Evolutionary conservation across 768 basidiomycete genomes (phyloP), one percentile per base, ranked within the genome.

Genomic region (Kwoniella europaea): DNA sequence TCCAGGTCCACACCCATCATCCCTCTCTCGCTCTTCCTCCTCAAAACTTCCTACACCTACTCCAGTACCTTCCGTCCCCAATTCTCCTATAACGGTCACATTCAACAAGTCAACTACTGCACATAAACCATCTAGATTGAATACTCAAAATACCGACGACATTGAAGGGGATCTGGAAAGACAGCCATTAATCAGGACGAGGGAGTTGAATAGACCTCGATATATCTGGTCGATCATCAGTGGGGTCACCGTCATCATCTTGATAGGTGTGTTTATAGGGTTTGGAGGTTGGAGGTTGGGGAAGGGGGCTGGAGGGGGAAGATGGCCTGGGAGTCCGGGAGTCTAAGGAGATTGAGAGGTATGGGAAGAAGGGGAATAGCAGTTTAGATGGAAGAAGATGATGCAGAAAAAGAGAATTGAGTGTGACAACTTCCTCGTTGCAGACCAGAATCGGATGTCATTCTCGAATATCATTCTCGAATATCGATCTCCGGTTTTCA

Each of bases 281-380:
- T 71, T 74, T 67, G 78, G 78, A 16, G 78, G 76, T 4, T 77
- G 74, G 74, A 64, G 63, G 29, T 59, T 79, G 44, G 71, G 78
- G 12, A 68, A 60, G 41, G 78, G 78, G 1, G 73, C 74, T 29
- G 78, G 78, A 10, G 74, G 76, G 5, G 76, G 71, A 0, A 65
- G 74, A 41, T 79, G 76, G 76, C 78, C 78, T 57, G 78, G 78
- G 5, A 74, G 76, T 15, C 78, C 78, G 20, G 69, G 72, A 42
- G 71, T 55, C 29, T 54, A 42, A 35, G 35, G 35, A 35, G 22
- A 16, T 22, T 59, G 20, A 18, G 58, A 1, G 9, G 55, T 22
- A 20, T 16, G 2, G 12, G 6, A 57, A 57, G 27, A 2, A 29
- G 20, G 27, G 22, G 55, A 35, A 35, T 35, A 35, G 35, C 35